Conservation (phyloP, 2,329 filamentous ascomycete genomes). For the Parastagonospora nodorum region DNA sequence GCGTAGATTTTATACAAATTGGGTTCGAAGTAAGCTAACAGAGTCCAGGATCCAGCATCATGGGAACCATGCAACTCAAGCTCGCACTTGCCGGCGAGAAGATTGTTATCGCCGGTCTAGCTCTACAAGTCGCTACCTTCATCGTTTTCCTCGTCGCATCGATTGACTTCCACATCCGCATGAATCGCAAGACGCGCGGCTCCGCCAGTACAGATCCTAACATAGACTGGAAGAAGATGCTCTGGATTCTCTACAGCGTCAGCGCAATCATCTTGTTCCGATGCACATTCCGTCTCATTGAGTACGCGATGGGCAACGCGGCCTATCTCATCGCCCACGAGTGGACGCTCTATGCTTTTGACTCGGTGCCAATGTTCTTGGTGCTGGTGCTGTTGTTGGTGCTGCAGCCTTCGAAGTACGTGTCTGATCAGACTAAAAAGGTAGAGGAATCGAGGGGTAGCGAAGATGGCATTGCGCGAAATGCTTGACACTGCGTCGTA, state of each 20-base stretch:
- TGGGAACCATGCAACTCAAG: slow-evolving; percentile 40
- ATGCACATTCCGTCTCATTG: slow-evolving; percentile 56
- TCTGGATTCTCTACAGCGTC: slow-evolving; percentile 52
- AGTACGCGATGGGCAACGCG: slow-evolving; percentile 55
- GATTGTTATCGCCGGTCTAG: slow-evolving; percentile 40
- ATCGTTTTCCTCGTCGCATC: slow-evolving; percentile 37
- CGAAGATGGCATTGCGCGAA: slow-evolving; percentile 3
- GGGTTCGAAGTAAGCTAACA: slow-evolving; percentile 1
- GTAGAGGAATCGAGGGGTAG: slow-evolving; percentile 6
- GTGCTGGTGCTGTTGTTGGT: slow-evolving; percentile 49
- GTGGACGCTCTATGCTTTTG: slow-evolving; percentile 54
- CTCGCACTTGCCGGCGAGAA: slow-evolving; percentile 40
- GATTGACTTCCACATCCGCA: slow-evolving; percentile 36
- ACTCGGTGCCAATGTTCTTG: slow-evolving; percentile 52
- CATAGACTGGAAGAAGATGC: slow-evolving; percentile 30
- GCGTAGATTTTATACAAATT: not conserved
- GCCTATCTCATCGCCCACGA: slow-evolving; percentile 54
- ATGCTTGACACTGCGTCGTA: not conserved
- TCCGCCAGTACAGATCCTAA: not conserved
- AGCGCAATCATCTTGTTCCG: slow-evolving; percentile 57
- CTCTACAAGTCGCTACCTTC: slow-evolving; percentile 42
- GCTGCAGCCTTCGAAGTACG: slow-evolving; percentile 28
- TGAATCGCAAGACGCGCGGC: slow-evolving; percentile 17
- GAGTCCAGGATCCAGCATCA: slow-evolving; percentile 32
- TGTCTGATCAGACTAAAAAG: slow-evolving; percentile 8